phyloP scores from a whole-genome alignment of 495 filamentous ascomycete species.

The Coniosporium apollinis region DNA sequence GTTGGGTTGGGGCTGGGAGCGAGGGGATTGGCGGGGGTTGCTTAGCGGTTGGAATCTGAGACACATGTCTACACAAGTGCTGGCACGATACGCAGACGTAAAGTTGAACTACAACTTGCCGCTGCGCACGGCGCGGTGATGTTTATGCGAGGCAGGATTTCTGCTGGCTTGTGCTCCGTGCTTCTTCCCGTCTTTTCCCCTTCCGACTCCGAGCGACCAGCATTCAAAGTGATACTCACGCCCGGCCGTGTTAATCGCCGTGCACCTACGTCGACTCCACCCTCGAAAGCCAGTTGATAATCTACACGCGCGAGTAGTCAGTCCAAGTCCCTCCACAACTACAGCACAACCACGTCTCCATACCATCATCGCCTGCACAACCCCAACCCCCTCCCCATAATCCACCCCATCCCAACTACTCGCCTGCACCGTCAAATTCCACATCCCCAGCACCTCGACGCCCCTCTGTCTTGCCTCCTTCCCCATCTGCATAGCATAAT shows the following conservation, averaged over 20 bases:
- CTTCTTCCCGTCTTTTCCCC: too few species aligned
- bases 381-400: conserved; percentile 28
- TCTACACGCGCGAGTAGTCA: background rate
- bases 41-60: background rate
- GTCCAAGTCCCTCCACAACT: background rate
- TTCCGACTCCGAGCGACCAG: too few species aligned
- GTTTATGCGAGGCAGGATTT: too few species aligned
- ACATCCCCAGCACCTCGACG: conserved; percentile 31
- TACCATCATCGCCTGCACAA: conserved; percentile 37
- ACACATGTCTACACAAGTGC: too few species aligned
- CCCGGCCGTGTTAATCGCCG: too few species aligned
- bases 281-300: conserved; percentile 1
- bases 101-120: too few species aligned
- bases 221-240: too few species aligned
- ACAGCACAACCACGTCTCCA: background rate
- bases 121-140: too few species aligned
- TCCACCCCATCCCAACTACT: conserved; percentile 26
- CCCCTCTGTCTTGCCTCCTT: conserved; percentile 23
- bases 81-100: too few species aligned
- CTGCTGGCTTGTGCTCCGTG: too few species aligned
- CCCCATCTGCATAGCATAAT: conserved; percentile 25
- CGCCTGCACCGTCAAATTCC: conserved; percentile 32
- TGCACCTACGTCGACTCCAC: background rate
- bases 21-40: conserved; percentile 9
- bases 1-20: conserved; percentile 5